Evolutionary conservation across 139 green algal genomes (phyloP).

Genomic region (Deuterostichococcus epilithicus): DNA sequence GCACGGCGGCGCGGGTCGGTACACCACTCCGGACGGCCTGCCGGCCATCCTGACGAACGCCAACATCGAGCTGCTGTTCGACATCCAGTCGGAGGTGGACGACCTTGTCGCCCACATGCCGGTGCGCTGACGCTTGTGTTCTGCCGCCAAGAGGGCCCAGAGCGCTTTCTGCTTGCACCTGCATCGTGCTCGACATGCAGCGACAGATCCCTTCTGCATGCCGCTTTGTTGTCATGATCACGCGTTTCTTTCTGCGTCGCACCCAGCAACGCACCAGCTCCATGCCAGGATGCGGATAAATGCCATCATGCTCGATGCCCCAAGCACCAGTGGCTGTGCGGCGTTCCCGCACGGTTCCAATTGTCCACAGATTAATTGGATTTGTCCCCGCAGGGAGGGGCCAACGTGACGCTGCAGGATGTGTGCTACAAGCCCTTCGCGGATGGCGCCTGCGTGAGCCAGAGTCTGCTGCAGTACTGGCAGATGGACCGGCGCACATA

Average conservation of each 20-base stretch:
- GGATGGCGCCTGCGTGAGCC: slow-evolving; percentile 59
- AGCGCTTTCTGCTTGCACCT: background rate
- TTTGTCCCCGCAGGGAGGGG: background rate
- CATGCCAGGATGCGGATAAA: too few relatives aligned
- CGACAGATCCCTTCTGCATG: too few relatives aligned
- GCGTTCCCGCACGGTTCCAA: too few relatives aligned
- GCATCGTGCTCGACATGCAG: background rate
- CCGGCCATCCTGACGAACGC: slow-evolving; percentile 67
- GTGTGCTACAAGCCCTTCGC: slow-evolving; percentile 88
- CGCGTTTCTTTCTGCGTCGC: too few relatives aligned
- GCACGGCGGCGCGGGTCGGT: slow-evolving; percentile 1
- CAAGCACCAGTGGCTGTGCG: too few relatives aligned
- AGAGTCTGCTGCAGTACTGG: slow-evolving; percentile 90
- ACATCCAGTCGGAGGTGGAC: slow-evolving; percentile 73
- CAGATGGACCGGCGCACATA: slow-evolving; percentile 56
- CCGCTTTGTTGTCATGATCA: too few relatives aligned
- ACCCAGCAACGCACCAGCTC: too few relatives aligned
- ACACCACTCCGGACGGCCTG: slow-evolving; percentile 25
- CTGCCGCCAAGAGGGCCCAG: too few relatives aligned
- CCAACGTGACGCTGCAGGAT: slow-evolving; percentile 48
- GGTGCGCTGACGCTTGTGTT: slow-evolving; percentile 17
- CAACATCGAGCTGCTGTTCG: slow-evolving; percentile 72
- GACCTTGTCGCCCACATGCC: slow-evolving; percentile 13
- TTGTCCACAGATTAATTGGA: background rate
- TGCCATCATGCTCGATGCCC: too few relatives aligned